Conservation (phyloP, 768 basidiomycete genomes). For the Ramaria sp. region DNA sequence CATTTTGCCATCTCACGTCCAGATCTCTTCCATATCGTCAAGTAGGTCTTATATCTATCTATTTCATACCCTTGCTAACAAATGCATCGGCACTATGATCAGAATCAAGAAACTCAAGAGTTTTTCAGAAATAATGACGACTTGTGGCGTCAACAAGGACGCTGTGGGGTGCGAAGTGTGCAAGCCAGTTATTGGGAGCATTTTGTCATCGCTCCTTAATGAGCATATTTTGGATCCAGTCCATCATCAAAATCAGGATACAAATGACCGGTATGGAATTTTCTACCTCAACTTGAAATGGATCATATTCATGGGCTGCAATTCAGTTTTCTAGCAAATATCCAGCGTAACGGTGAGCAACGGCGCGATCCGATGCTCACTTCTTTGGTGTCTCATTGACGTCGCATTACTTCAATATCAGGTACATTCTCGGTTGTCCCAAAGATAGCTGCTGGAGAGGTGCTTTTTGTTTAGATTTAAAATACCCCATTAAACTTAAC, state of each 20-base stretch:
- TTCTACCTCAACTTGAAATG: neutral
- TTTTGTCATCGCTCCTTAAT: slow-evolving; percentile 44
- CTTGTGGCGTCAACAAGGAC: slow-evolving; percentile 33
- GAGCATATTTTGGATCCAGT: slow-evolving; percentile 51
- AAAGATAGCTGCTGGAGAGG: slow-evolving; percentile 60
- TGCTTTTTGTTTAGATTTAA: slow-evolving; percentile 10
- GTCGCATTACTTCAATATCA: slow-evolving; percentile 12
- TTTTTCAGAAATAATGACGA: slow-evolving; percentile 42
- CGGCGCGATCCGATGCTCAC: neutral
- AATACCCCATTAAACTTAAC: neutral
- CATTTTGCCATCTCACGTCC: slow-evolving; percentile 56
- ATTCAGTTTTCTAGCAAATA: slow-evolving; percentile 50
- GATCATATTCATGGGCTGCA: neutral
- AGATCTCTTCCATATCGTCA: slow-evolving; percentile 57
- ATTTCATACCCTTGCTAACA: no score
- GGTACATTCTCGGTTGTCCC: slow-evolving; percentile 65
- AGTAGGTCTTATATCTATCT: slow-evolving; percentile 18
- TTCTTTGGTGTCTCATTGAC: neutral
- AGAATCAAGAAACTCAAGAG: slow-evolving; percentile 50
- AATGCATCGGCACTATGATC: neutral
- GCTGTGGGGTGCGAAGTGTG: slow-evolving; percentile 64
- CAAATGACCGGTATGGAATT: slow-evolving; percentile 38
- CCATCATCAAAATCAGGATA: slow-evolving; percentile 63
- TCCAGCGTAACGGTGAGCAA: slow-evolving; percentile 46
- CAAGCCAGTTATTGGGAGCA: slow-evolving; percentile 52